phyloP scores from a whole-genome alignment of 345 rosid species.

The Raphanus raphanistrum region DNA sequence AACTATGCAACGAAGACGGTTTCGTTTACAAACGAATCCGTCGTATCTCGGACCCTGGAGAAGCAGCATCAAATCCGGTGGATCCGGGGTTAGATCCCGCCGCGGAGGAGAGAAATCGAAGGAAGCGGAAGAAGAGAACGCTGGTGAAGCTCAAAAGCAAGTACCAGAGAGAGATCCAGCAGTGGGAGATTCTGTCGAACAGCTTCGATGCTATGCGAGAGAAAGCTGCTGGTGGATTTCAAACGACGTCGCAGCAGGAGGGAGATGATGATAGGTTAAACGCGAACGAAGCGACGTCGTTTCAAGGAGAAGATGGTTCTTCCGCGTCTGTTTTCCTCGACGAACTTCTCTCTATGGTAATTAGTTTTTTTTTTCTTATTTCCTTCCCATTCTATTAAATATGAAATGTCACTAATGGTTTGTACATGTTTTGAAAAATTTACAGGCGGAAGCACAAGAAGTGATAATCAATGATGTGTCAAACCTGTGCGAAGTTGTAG shows the following conservation, averaged over 20 bases:
- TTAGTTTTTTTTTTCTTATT: slow-evolving; percentile 22
- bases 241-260: slow-evolving; percentile 22
- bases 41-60: slow-evolving; percentile 21
- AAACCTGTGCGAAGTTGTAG: slow-evolving; percentile 67
- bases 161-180: slow-evolving; percentile 61
- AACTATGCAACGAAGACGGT: slow-evolving; percentile 70
- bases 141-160: slow-evolving; percentile 51
- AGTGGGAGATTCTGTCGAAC: slow-evolving; percentile 63
- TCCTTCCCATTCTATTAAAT: background rate
- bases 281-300: slow-evolving; percentile 28
- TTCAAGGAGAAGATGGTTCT: slow-evolving; percentile 25
- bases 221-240: slow-evolving; percentile 36
- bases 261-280: slow-evolving; percentile 2
- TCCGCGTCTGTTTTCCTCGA: slow-evolving; percentile 42
- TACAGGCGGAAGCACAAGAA: slow-evolving; percentile 62
- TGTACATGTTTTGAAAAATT: background rate
- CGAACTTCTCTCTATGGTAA: slow-evolving; percentile 66
- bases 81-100: slow-evolving; percentile 37
- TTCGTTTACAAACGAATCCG: slow-evolving; percentile 64
- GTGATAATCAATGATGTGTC: slow-evolving; percentile 52
- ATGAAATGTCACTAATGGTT: slow-evolving; percentile 12
- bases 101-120: slow-evolving; percentile 48
- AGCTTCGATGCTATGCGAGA: slow-evolving; percentile 52
- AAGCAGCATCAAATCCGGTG: slow-evolving; percentile 23
- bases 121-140: slow-evolving; percentile 45